Base-by-base conservation (phyloP, 1,284 basidiomycete species). In the Inonotus hispidus region DNA sequence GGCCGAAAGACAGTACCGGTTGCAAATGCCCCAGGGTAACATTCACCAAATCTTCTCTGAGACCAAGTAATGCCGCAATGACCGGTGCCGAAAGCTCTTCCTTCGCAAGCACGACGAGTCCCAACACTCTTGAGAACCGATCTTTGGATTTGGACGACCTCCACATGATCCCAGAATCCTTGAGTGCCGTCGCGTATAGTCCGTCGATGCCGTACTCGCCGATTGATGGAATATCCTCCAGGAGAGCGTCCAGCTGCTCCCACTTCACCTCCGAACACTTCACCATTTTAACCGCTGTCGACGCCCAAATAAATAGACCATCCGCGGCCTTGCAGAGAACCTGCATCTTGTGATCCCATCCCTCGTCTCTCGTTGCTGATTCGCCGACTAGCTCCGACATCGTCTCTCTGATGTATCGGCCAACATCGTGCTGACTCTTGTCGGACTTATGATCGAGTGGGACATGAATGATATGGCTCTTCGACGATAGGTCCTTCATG, bases 251-350 rank as follows among this genome's bases (percentile, higher is more conserved):
- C 16, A 56, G 39, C 39, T 10, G 39, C 11, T 45, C 41, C 14
- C 23, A 5, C 7, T 43, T 41, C 13, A 25, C n/a, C 19, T 58
- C 23, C 13, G 16, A 19, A 21, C 43, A 13, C 8, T 32, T 23
- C 13, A 60, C 41, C 19, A 60, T 19, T 11, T 46, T 53, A 7
- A 54, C 16, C 19, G 41, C 43, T 4, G 59, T 61, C 10, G 54
- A 43, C 6, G 59, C 43, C 53, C 54, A 57, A 29, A 61, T 57
- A 21, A 61, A 61, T 6, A 61, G 46, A 14, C 59, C 59, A 13
- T 32, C 39, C 11, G 59, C 53, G 6, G n/a, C n/a, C 7, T 23
- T 16, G n/a, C 32, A 19, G 32, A 61, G 53, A 16, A 55, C 3
- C 21, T 47, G 19, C 1, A 59, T 41, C n/a, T 45, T 29, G 4